A percentile compares a stretch with the other conserved stretches of the same genome.
Conservation (phyloP, 495 filamentous ascomycete genomes). For the Annulohypoxylon maeteangense region DNA sequence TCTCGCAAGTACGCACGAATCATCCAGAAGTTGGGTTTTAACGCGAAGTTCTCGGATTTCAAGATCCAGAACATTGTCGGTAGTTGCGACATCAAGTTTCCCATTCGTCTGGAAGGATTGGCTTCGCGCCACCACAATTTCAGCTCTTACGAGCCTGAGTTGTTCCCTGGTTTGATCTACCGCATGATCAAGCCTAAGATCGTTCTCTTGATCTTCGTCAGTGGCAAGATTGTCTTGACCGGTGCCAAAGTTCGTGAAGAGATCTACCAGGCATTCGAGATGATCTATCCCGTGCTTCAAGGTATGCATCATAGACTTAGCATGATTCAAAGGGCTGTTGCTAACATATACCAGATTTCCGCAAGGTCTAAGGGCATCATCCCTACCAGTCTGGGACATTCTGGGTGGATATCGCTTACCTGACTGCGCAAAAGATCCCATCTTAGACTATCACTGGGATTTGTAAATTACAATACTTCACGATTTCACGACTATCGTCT, state of each 20-base stretch:
- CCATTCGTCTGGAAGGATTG: slow-evolving; percentile 94
- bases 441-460: slow-evolving; percentile 33
- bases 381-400: slow-evolving; percentile 1
- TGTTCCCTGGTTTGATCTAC: slow-evolving; percentile 99
- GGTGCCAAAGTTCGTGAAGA: slow-evolving; percentile 98
- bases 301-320: slow-evolving; percentile 61
- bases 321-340: background rate
- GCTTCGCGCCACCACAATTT: slow-evolving; percentile 98
- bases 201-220: slow-evolving; percentile 97
- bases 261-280: slow-evolving; percentile 98
- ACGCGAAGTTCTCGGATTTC: slow-evolving; percentile 99
- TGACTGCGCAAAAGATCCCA: slow-evolving; percentile 50
- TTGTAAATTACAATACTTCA: slow-evolving; percentile 64
- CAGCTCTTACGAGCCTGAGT: slow-evolving; percentile 97
- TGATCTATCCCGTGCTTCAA: slow-evolving; percentile 98
- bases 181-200: slow-evolving; percentile 99
- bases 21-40: slow-evolving; percentile 99
- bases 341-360: slow-evolving; percentile 54
- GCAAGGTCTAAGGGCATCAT: slow-evolving; percentile 54
- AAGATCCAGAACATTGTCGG: slow-evolving; percentile 99
- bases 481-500: slow-evolving; percentile 62
- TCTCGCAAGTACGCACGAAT: slow-evolving; percentile 98
- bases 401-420: slow-evolving; percentile 21
- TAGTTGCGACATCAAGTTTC: slow-evolving; percentile 99
- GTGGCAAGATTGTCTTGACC: slow-evolving; percentile 97